Percentiles rank a stretch among this genome's conserved stretches.
Evolutionary conservation across 495 filamentous ascomycete species (phyloP).

Genomic region (Aspergillus baeticus): DNA sequence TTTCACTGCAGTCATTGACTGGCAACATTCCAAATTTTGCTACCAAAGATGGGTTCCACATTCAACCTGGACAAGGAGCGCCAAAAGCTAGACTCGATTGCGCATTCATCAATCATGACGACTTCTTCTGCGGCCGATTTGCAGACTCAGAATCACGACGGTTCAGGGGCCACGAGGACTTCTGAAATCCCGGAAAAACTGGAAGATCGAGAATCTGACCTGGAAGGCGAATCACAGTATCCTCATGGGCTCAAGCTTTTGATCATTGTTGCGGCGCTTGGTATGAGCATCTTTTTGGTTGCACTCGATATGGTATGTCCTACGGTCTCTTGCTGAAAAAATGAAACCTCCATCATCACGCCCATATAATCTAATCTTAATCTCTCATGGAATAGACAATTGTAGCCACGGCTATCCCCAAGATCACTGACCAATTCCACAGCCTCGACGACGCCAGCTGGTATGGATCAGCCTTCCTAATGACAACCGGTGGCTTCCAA

Average conservation of each 20-base stretch:
- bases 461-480: constrained; percentile 51
- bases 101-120: too few relatives aligned
- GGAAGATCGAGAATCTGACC: too few relatives aligned
- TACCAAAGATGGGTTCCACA: too few relatives aligned
- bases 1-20: too few relatives aligned
- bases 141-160: too few relatives aligned
- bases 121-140: too few relatives aligned
- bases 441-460: constrained; percentile 43
- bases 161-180: too few relatives aligned
- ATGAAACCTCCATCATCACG: background rate
- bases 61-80: too few relatives aligned
- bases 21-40: too few relatives aligned
- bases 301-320: background rate
- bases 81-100: too few relatives aligned
- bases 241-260: background rate
- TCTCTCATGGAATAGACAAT: background rate
- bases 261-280: background rate
- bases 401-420: constrained; percentile 15
- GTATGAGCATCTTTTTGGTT: background rate
- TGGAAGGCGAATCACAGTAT: too few relatives aligned
- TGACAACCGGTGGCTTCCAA: constrained; percentile 43
- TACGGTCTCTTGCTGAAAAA: background rate
- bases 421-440: constrained; percentile 28
- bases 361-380: background rate
- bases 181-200: too few relatives aligned